These are phyloP conservation scores for Aspergillus felis DNA, from an alignment of 2,329 filamentous ascomycete species.

Conservation along the genomic window DNA sequence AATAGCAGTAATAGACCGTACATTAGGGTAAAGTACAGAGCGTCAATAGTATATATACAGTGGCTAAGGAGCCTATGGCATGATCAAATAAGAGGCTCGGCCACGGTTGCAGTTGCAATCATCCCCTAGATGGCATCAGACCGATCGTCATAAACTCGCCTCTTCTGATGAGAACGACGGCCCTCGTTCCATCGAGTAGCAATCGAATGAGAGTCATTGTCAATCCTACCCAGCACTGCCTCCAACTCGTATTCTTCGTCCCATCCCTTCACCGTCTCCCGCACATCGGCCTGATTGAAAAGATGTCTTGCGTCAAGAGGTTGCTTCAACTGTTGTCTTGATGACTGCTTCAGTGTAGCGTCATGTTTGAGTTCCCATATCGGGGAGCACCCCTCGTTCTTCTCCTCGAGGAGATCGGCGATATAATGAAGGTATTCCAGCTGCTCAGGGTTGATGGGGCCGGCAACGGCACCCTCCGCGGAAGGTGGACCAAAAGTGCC, in stretches of 20 bases:
- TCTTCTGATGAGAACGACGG: not conserved
- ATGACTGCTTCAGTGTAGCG: slow-evolving; percentile 8
- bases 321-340: slow-evolving; percentile 10
- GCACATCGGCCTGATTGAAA: slow-evolving; percentile 11
- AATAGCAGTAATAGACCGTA: not conserved
- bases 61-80: not conserved
- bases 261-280: slow-evolving; percentile 18
- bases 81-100: not conserved
- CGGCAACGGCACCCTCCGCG: not conserved
- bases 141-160: not conserved
- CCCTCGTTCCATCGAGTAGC: slow-evolving; percentile 16
- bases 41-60: not conserved
- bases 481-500: slow-evolving; percentile 10
- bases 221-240: slow-evolving; percentile 13
- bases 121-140: not conserved
- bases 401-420: slow-evolving; percentile 19
- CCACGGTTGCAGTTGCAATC: not conserved
- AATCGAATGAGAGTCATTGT: slow-evolving; percentile 11
- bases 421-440: slow-evolving; percentile 19
- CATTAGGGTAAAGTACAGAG: not conserved
- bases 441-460: slow-evolving; percentile 5
- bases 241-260: slow-evolving; percentile 30
- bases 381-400: slow-evolving; percentile 18
- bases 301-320: slow-evolving; percentile 9
- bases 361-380: slow-evolving; percentile 12